Conservation (phyloP, 2,329 filamentous ascomycete species). For the Claviceps africana region DNA sequence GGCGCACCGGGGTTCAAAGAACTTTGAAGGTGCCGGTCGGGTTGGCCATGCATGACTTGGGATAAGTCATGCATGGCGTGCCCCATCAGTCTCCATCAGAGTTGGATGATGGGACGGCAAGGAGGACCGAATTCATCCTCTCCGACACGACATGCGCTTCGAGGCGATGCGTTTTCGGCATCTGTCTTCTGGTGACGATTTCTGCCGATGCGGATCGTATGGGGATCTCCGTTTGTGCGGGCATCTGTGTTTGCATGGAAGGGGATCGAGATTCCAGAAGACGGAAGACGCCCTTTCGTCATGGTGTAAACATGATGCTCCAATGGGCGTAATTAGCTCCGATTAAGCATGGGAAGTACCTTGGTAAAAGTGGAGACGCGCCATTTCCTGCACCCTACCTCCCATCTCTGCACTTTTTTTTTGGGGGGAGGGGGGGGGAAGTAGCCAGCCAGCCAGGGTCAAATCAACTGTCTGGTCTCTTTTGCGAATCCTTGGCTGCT, state of each 20-base stretch:
- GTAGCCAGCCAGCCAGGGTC: too few relatives aligned
- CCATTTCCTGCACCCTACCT: too few relatives aligned
- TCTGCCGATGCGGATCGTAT: neutral
- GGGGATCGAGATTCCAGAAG: conserved; percentile 10
- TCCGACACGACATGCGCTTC: neutral
- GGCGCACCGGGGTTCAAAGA: too few relatives aligned
- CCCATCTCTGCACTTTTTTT: too few relatives aligned
- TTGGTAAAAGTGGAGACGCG: too few relatives aligned
- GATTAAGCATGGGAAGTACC: too few relatives aligned
- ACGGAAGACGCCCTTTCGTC: neutral
- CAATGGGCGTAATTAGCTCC: neutral
- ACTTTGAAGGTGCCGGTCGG: too few relatives aligned
- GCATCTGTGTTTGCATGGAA: conserved; percentile 3
- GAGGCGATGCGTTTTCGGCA: neutral
- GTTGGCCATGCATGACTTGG: neutral
- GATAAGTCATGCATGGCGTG: neutral
- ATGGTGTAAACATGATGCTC: conserved; percentile 1
- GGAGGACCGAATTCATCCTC: neutral
- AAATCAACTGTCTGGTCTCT: too few relatives aligned
- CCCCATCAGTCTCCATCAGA: too few relatives aligned
- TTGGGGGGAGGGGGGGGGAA: too few relatives aligned
- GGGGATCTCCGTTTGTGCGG: conserved; percentile 7
- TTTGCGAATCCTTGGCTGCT: too few relatives aligned
- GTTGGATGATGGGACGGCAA: neutral
- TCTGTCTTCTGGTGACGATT: neutral